These are phyloP conservation scores for Athelia psychrophila DNA, from an alignment of 1,284 basidiomycete genomes.

Conservation along the genomic window DNA sequence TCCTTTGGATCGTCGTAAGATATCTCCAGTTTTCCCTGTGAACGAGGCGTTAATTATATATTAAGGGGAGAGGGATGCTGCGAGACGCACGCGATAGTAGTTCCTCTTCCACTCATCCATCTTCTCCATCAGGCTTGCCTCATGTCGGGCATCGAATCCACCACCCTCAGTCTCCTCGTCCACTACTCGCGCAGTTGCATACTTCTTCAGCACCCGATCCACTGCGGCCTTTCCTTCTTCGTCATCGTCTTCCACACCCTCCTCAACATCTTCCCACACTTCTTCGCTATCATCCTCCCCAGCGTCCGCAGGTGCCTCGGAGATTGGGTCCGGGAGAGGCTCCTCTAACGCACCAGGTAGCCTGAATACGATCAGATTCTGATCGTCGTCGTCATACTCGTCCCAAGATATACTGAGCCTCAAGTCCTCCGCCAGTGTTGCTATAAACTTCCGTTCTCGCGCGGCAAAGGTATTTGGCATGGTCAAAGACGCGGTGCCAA, in stretches of 20 bases:
- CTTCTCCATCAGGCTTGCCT: constrained; percentile 73
- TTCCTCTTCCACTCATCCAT: constrained; percentile 90
- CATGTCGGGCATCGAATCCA: constrained; percentile 77
- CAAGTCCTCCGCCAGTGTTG: constrained; percentile 69
- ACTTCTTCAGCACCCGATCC: constrained; percentile 84
- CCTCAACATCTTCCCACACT: constrained; percentile 46
- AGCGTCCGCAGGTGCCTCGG: constrained; percentile 1
- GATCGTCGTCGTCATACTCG: constrained; percentile 83
- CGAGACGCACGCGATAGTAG: constrained; percentile 78
- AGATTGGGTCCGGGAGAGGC: constrained; percentile 24
- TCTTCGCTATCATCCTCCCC: constrained; percentile 36
- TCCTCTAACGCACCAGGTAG: constrained; percentile 52
- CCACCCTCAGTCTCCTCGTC: constrained; percentile 60
- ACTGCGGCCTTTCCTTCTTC: constrained; percentile 69
- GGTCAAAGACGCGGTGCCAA: constrained; percentile 44
- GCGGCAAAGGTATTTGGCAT: constrained; percentile 79
- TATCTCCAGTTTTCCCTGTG: constrained; percentile 81
- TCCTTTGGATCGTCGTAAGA: constrained; percentile 67
- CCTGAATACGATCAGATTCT: constrained; percentile 66
- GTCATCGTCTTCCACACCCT: constrained; percentile 49
- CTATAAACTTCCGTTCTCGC: constrained; percentile 77
- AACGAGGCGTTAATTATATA: constrained; percentile 1
- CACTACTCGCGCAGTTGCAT: constrained; percentile 78
- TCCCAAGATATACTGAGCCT: constrained; percentile 84
- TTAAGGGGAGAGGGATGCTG: background rate